Evolutionary conservation across 192 early-diverging fungal species (phyloP), one percentile per base, ranked within the genome.

Genomic region (Coemansia sp.): DNA sequence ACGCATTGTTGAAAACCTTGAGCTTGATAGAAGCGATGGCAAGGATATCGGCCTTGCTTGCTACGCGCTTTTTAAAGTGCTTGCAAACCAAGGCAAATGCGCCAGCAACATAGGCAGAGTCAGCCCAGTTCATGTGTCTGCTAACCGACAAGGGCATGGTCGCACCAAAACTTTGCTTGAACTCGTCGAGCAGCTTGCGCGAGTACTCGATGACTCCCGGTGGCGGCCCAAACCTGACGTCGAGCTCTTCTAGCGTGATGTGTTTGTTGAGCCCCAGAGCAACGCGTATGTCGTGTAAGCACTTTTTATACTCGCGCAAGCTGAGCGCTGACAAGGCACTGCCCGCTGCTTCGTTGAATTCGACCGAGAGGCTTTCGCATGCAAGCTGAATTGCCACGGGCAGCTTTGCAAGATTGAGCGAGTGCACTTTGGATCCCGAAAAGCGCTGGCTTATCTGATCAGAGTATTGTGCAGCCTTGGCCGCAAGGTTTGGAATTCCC

Each of bases 381-480:
- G 80, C 80, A 10, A 83, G 72, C 14, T 77, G 75, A 38, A 83
- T 77, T 13, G 74, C 67, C 6, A 77, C 61, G 20, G 72, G 34
- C 40, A 61, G 71, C 33, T 69, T 65, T 46, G 68, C 70, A 2
- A 74, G 68, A 26, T 62, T 51, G 33, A 74, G 57, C 3, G 59
- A 38, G 21, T 59, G 70, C 61, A 59, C 67, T 21, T 66, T 67
- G 34, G 66, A 55, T 13, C 65, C 40, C 3, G 66, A 39, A 9
- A 76, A 43, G 6, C 65, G 67, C 45, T 68, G 68, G 45, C 66
- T 55, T 56, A 83, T 67, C 36, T 73, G 66, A 51, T 71, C 66
- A 43, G 74, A 77, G 40, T 67, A 77, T 68, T 83, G 80, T 5
- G 69, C 66, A n/a, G 80, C 74, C 38, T 76, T 82, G 45, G 70